Evolutionary conservation across 2,329 filamentous ascomycete genomes (phyloP), one percentile per base, ranked within the genome.

Genomic region (Trichoderma endophyticum): DNA sequence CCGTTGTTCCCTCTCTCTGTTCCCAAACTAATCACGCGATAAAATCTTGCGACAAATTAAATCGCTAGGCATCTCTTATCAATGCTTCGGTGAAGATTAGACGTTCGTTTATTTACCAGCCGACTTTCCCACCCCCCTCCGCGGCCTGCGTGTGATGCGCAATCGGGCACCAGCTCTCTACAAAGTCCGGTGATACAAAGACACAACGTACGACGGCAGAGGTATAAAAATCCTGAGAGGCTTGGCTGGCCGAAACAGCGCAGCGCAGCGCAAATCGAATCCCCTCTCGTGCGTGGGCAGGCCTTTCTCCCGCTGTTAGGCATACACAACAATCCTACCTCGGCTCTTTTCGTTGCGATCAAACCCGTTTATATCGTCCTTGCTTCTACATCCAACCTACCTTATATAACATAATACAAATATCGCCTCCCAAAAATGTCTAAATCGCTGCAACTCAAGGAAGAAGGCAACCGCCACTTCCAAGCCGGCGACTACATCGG

Each of bases 391-490:
- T 4, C 43, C 14, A 3, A 32, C 18, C 26, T 30, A 32, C 28
- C 18, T 32, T n/a, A n/a, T 32, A 60, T 12, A 34, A 11, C 6
- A 36, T 2, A 57, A 14, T 9, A 64, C 24, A 54, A 36, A 62
- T 14, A 54, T 21, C 14, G 21, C 24, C 48, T 39, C 21, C 34
- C 60, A 57, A 34, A 68, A 65, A 82, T 82, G 80, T 78, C 80
- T 18, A 82, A 76, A 70, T 79, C 85, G 2, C 72, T 80, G 0
- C 78, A 79, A 36, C 81, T 88, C 73, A 89, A 88, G 77, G 84
- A 86, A 48, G 83, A 88, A 72, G 91, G 91, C 74, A 93, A 93
- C 80, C 84, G 83, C 66, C 86, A 86, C 78, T 95, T 92, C 81
- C 86, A 88, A 73, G 81, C 84, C 9, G 88, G 88, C 73, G 89